These are phyloP conservation scores for Auricularia heimuer DNA, from an alignment of 768 basidiomycete genomes.

Conservation along the genomic window DNA sequence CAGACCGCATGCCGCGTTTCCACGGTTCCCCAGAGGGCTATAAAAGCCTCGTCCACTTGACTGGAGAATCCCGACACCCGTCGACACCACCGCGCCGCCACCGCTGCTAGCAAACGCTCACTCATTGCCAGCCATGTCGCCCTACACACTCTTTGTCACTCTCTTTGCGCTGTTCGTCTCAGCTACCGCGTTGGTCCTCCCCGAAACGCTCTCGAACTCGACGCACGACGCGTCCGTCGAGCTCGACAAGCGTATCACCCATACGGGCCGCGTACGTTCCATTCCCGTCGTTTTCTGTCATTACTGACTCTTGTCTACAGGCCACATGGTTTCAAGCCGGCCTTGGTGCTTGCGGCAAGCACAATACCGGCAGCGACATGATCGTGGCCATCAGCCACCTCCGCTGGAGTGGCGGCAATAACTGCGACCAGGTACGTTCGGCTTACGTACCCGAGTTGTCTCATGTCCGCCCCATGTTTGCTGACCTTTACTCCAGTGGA, in stretches of 20 bases:
- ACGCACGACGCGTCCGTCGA: conserved; percentile 18
- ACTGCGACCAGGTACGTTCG: conserved; percentile 47
- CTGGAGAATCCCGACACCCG: background rate
- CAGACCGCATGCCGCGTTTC: background rate
- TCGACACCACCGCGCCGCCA: background rate
- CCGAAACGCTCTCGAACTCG: conserved; percentile 13
- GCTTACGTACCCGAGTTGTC: conserved; percentile 4
- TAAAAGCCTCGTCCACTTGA: background rate
- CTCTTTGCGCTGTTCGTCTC: background rate
- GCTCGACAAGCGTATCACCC: conserved; percentile 44
- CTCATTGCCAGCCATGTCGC: background rate
- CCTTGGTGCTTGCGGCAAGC: conserved; percentile 54
- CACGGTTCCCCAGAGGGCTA: background rate
- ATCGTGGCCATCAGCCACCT: conserved; percentile 53
- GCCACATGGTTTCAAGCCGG: conserved; percentile 51
- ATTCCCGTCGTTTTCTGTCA: conserved; percentile 4
- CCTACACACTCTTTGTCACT: background rate
- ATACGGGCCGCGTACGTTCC: conserved; percentile 44
- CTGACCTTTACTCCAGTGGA: conserved; percentile 32
- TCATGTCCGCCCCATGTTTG: background rate
- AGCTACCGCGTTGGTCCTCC: background rate
- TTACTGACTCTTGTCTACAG: conserved; percentile 23
- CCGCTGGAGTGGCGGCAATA: conserved; percentile 43
- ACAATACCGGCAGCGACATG: conserved; percentile 36
- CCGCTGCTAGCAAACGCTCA: background rate